Evolutionary conservation across 208 protist genomes (phyloP).

Genomic region (Leishmania amazonensis): DNA sequence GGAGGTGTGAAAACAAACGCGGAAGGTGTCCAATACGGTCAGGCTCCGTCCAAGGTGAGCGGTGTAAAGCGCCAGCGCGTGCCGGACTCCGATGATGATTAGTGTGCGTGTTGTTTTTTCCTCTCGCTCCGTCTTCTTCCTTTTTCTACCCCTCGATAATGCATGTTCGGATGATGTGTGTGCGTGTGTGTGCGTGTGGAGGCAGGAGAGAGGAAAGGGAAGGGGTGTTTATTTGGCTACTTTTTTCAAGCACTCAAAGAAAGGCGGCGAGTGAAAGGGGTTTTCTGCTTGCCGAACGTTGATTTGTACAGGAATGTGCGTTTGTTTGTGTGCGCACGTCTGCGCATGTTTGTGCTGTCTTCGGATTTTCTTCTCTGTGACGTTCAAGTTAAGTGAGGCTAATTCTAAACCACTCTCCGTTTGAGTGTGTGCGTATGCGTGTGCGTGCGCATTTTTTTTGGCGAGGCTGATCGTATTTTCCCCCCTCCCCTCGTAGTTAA

Average conservation of each 20-base stretch:
- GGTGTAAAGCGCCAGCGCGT: constrained; percentile 58
- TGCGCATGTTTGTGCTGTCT: constrained; percentile 18
- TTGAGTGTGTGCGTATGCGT: not conserved
- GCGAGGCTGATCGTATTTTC: constrained; percentile 4
- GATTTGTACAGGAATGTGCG: not conserved
- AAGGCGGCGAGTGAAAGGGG: not conserved
- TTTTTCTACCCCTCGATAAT: not conserved
- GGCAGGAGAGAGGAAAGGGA: not conserved
- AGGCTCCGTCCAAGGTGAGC: constrained; percentile 46
- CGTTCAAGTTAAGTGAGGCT: constrained; percentile 11
- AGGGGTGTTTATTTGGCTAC: not conserved
- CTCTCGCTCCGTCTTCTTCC: not conserved
- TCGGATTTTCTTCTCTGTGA: constrained; percentile 9
- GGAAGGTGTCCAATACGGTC: constrained; percentile 79
- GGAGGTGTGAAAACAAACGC: constrained; percentile 87
- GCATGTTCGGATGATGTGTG: not conserved
- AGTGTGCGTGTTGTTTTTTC: constrained; percentile 3
- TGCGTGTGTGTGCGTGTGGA: not conserved
- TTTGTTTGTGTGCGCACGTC: not conserved
- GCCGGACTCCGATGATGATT: constrained; percentile 62
- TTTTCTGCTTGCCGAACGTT: not conserved
- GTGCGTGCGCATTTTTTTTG: not conserved
- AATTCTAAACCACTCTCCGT: constrained; percentile 6
- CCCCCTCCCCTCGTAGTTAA: not conserved
- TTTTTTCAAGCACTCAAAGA: not conserved